These are phyloP conservation scores for Trichoderma atroviride DNA, from an alignment of 2,329 filamentous ascomycete genomes.

Conservation along the genomic window DNA sequence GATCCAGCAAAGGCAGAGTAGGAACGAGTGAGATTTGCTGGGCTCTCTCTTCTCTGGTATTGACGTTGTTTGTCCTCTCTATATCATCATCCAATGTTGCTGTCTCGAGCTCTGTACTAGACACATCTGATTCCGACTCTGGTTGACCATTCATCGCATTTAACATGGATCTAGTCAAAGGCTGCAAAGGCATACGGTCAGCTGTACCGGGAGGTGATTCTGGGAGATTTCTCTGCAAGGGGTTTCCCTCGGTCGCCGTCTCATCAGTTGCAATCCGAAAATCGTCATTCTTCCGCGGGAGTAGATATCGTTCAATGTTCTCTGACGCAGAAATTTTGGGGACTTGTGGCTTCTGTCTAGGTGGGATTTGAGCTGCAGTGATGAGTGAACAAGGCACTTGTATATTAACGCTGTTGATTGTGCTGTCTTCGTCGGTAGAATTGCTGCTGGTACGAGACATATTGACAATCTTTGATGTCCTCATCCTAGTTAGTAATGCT, in stretches of 20 bases:
- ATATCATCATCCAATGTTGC: background rate
- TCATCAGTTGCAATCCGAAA: conserved; percentile 43
- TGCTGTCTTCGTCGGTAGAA: conserved; percentile 36
- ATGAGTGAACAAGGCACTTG: conserved; percentile 31
- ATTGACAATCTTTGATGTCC: conserved; percentile 38
- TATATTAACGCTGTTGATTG: conserved; percentile 33
- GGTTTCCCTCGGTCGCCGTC: conserved; percentile 35
- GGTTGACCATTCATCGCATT: conserved; percentile 30
- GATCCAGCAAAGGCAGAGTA: background rate
- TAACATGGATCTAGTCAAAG: conserved; percentile 28
- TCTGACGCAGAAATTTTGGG: conserved; percentile 25
- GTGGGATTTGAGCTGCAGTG: background rate
- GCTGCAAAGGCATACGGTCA: conserved; percentile 29
- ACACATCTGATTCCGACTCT: conserved; percentile 26
- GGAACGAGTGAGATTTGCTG: background rate
- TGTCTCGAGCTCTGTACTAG: background rate
- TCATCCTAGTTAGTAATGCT: conserved; percentile 31
- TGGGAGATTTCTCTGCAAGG: background rate
- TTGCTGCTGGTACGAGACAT: conserved; percentile 40
- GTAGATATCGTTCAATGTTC: conserved; percentile 41
- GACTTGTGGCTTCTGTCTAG: background rate
- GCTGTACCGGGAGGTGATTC: background rate
- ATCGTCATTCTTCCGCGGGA: conserved; percentile 30
- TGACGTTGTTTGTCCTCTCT: background rate
- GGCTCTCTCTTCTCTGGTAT: background rate